Percentiles rank a stretch among this genome's conserved stretches.
phyloP scores from a whole-genome alignment of 2,329 filamentous ascomycete species.

The Colletotrichum destructivum region DNA sequence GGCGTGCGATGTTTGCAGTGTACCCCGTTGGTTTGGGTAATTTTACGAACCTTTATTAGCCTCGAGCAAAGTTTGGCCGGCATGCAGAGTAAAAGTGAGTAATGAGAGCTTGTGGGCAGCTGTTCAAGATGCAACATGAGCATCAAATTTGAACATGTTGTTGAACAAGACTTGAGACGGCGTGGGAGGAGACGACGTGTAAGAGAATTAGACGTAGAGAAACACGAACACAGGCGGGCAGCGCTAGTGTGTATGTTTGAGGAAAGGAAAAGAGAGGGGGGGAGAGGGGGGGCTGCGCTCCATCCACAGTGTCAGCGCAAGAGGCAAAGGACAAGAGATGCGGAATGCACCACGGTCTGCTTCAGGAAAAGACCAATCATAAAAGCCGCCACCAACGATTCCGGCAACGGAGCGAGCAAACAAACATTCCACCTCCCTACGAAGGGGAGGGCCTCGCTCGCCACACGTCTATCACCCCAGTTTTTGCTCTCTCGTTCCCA shows the following conservation, averaged over 20 bases:
- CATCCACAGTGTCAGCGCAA: constrained; percentile 3
- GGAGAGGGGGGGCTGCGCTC: background rate
- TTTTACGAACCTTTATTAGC: background rate
- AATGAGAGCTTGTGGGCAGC: background rate
- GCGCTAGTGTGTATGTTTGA: no score
- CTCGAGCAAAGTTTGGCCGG: background rate
- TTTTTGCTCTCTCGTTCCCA: background rate
- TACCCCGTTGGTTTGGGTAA: background rate
- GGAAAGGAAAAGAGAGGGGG: background rate
- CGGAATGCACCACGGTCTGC: constrained; percentile 32
- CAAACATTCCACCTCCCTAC: constrained; percentile 32
- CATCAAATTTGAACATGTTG: background rate
- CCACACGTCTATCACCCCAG: background rate
- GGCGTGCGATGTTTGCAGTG: background rate
- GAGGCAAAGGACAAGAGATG: constrained; percentile 14
- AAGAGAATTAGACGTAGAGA: constrained; percentile 1
- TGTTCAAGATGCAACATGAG: background rate
- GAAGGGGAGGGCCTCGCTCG: constrained; percentile 1
- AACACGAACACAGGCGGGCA: background rate
- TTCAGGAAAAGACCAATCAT: constrained; percentile 38
- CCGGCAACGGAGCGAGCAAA: constrained; percentile 41
- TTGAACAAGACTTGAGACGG: background rate
- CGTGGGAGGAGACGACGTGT: background rate
- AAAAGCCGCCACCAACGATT: constrained; percentile 37
- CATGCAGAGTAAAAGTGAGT: background rate